phyloP scores from a whole-genome alignment of 2,329 filamentous ascomycete genomes.

The Saccharata proteae region DNA sequence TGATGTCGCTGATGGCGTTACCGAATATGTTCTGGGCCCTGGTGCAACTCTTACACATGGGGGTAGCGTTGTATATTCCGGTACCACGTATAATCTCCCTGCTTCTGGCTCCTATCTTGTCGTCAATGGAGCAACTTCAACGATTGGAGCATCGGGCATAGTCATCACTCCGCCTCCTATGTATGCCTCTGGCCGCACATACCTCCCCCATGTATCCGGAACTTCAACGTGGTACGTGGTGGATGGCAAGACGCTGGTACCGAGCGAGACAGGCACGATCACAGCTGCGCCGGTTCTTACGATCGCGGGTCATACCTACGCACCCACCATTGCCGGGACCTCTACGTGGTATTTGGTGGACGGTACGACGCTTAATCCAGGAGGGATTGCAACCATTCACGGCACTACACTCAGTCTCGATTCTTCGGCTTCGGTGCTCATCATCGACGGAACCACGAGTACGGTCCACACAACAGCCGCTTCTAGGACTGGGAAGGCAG shows the following conservation, averaged over 20 bases:
- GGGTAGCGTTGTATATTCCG: too few relatives aligned
- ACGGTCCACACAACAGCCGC: too few relatives aligned
- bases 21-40: too few relatives aligned
- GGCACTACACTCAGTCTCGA: conserved; percentile 19
- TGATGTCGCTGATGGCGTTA: too few relatives aligned
- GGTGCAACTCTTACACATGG: too few relatives aligned
- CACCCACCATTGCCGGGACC: conserved; percentile 16
- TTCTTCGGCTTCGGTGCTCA: conserved; percentile 12
- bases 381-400: conserved; percentile 14
- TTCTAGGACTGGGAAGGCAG: too few relatives aligned
- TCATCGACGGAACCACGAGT: conserved; percentile 18
- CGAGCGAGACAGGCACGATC: conserved; percentile 15
- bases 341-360: conserved; percentile 15
- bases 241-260: conserved; percentile 13
- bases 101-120: too few relatives aligned
- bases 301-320: conserved; percentile 11
- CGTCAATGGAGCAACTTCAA: too few relatives aligned
- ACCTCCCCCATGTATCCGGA: conserved; percentile 14
- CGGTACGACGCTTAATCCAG: conserved; percentile 14
- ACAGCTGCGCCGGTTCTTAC: conserved; percentile 16
- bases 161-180: too few relatives aligned
- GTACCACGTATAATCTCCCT: too few relatives aligned
- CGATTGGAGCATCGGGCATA: too few relatives aligned
- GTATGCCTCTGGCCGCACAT: too few relatives aligned
- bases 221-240: conserved; percentile 16